Conservation (phyloP, 1,284 basidiomycete species). For the Fomitopsis schrenkii region DNA sequence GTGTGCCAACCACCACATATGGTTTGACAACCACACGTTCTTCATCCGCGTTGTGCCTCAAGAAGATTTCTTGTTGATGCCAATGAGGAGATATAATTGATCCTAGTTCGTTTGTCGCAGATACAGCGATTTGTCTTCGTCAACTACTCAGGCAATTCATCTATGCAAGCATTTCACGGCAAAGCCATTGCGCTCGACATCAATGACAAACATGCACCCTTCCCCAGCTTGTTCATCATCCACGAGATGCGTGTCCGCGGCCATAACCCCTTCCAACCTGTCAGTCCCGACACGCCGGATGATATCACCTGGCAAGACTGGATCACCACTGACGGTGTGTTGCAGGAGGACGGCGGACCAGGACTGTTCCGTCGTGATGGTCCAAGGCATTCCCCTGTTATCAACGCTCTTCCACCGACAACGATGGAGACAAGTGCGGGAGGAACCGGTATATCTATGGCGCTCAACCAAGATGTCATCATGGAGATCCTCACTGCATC, state of each 20-base stretch:
- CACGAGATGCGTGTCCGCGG: conserved; percentile 29
- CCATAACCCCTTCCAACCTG: conserved; percentile 19
- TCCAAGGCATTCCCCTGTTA: not conserved
- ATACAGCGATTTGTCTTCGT: too few species aligned
- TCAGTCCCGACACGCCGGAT: not conserved
- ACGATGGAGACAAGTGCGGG: not conserved
- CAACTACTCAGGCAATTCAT: too few species aligned
- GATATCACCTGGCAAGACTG: conserved; percentile 1
- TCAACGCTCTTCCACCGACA: not conserved
- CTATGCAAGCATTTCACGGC: too few species aligned
- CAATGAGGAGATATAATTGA: too few species aligned
- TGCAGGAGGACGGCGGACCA: not conserved
- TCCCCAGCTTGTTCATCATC: conserved; percentile 26
- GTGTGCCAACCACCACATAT: too few species aligned
- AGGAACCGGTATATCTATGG: not conserved
- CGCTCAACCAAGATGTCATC: not conserved
- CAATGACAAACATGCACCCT: conserved; percentile 20
- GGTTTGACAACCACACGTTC: too few species aligned
- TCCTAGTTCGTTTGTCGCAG: too few species aligned
- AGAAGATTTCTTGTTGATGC: too few species aligned
- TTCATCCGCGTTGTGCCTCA: too few species aligned
- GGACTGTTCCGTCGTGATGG: not conserved
- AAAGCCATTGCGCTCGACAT: conserved; percentile 14
- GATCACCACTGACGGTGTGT: not conserved
- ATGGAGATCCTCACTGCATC: not conserved